Base-by-base conservation (phyloP, 179 eudicot genomes). In the Monotropa hypopitys region DNA sequence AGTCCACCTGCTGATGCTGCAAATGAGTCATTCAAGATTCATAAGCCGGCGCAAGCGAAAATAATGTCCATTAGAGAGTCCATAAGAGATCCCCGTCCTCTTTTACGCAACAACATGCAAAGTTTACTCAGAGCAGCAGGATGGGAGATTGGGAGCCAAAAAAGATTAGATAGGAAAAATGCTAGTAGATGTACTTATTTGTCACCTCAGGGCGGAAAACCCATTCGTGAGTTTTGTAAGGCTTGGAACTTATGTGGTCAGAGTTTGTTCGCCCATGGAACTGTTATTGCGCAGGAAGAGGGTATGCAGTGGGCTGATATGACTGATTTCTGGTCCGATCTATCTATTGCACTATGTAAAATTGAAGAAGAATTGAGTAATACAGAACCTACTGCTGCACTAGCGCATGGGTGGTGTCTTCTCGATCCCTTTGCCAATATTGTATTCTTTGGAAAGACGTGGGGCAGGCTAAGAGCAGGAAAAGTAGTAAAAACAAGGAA, bases 341-440 rank as follows among this genome's bases (percentile, higher is more conserved):
- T 94, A 61, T 85, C 85, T 43, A 78, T 80, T 38, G 83, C 93
- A 53, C 77, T 88, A 21, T 82, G 45, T 13, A 80, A 86, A 83
- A 84, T 95, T 80, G 95, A 88, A 47, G 81, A 83, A 77, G 84
- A 84, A 81, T 75, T 83, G 57, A 80, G 74, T 59, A 73, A 74
- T 74, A 73, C 82, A 81, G 89, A 87, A 80, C 78, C 77, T 46
- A 83, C 79, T 76, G 79, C 85, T 75, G 83, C 86, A 38, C 76
- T 91, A 80, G 83, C 87, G 73, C 85, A 77, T 65, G 82, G 80
- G 61, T 95, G 97, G 97, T 84, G 78, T 81, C 89, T 93, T 82
- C 86, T 95, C 26, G 92, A 95, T 82, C 97, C 99, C 38, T 95
- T 91, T 84, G 99, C 89, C n/a, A 90, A 80, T 77, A 77, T 89